Evolutionary conservation across 345 rosid species (phyloP), one percentile per base, ranked within the genome.

Genomic region (Corchorus olitorius): DNA sequence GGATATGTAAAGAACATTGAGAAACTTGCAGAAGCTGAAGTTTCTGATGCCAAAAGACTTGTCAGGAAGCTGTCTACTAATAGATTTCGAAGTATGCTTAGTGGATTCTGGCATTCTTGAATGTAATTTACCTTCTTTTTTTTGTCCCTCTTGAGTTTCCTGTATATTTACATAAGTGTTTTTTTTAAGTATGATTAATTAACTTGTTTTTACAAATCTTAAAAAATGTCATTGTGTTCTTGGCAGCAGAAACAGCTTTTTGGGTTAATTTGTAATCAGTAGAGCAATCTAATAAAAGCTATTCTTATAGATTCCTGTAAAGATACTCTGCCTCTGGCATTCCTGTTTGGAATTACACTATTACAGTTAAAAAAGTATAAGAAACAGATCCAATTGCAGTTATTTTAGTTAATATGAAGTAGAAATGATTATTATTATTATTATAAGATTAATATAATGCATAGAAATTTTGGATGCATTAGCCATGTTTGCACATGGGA

Each of bases 1-100:
- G 93, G 93, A 53, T 91, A 89, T 72, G 66, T 92, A 82, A 95
- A 92, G 84, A 89, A 83, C 86, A 86, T 95, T 54, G 97, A 92
- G 78, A 95, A 93, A 81, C 87, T 95, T 65, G 93, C 99, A 15
- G 97, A 88, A 74, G 90, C 90, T 14, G 97, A 93, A 77, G 94
- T 85, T 56, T 75, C 82, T 9, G 99, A 91, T 78, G 99, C 97
- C 69, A 95, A 92, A 85, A 89, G 80, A 78, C 93, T 95, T 78
- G 88, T 92, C 73, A 88, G 91, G 86, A 95, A 88, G 78, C 71
- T 94, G 27, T 94, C 98, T 34, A 75, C 82, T 11, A 91, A 90
- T 77, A 85, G 88, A 79, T 90, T 94, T 79, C 88, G 93, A 4
- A 87, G 85, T 50, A 76, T 94, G 81, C 83, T 93, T 43, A 90